A percentile compares a stretch with the other conserved stretches of the same genome.
These are phyloP conservation scores for Gracilaria gracilis DNA, from an alignment of 23 red algal species.

Conservation along the genomic window DNA sequence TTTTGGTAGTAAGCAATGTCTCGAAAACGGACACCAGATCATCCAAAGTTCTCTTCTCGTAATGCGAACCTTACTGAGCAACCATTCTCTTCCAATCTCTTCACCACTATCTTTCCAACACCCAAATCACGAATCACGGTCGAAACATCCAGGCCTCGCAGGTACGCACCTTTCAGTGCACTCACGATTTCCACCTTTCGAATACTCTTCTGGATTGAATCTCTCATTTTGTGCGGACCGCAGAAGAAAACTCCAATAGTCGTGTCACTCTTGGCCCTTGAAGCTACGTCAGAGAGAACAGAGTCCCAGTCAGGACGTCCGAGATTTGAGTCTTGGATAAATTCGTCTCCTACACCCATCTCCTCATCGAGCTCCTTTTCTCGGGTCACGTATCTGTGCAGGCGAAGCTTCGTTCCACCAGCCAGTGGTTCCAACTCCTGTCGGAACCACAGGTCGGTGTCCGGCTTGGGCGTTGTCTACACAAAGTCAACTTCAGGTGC, in stretches of 20 bases:
- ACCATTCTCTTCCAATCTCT: constrained; percentile 5
- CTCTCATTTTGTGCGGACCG: constrained; percentile 51
- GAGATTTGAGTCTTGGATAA: constrained; percentile 16
- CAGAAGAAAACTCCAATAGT: constrained; percentile 66
- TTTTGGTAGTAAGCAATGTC: neutral
- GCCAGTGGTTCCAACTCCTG: constrained; percentile 54
- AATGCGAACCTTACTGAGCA: constrained; percentile 53
- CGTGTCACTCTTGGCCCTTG: constrained; percentile 24
- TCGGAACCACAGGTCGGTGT: constrained; percentile 57
- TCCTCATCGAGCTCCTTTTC: constrained; percentile 40
- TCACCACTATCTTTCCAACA: constrained; percentile 13
- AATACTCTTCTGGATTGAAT: constrained; percentile 48
- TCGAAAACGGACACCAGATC: neutral
- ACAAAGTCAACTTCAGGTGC: constrained; percentile 66
- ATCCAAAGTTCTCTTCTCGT: constrained; percentile 69
- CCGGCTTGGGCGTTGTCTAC: constrained; percentile 51
- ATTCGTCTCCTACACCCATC: constrained; percentile 15
- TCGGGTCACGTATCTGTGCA: constrained; percentile 72
- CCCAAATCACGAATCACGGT: constrained; percentile 35
- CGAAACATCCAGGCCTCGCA: constrained; percentile 15
- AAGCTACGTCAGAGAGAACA: constrained; percentile 54
- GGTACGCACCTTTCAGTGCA: constrained; percentile 39
- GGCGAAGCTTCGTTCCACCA: constrained; percentile 34
- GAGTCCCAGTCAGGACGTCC: constrained; percentile 73
- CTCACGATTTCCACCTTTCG: constrained; percentile 38